phyloP scores from a whole-genome alignment of 75 land plant species.

The Adiantum capillusveneris region DNA sequence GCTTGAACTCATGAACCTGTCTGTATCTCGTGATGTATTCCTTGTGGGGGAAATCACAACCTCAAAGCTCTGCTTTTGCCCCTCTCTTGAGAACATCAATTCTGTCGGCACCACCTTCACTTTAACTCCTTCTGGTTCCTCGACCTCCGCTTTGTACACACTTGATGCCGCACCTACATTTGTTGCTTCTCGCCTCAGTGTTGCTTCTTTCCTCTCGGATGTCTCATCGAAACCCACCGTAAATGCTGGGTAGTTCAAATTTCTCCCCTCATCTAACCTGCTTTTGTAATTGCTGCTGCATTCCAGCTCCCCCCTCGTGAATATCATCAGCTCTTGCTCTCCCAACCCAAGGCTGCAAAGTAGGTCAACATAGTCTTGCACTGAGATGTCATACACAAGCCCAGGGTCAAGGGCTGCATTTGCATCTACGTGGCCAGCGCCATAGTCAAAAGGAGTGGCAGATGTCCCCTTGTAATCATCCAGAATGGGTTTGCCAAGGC shows the following conservation, averaged over 20 bases:
- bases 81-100: slow-evolving; percentile 40
- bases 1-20: no score
- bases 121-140: slow-evolving; percentile 33
- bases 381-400: slow-evolving; percentile 58
- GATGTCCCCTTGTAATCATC: slow-evolving; percentile 50
- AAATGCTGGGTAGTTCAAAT: slow-evolving; percentile 82
- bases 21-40: no score
- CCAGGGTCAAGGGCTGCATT: slow-evolving; percentile 57
- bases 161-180: slow-evolving; percentile 67
- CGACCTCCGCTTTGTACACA: slow-evolving; percentile 35
- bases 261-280: slow-evolving; percentile 23
- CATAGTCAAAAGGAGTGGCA: slow-evolving; percentile 58
- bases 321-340: slow-evolving; percentile 17
- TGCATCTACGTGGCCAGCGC: slow-evolving; percentile 58
- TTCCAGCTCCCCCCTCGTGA: slow-evolving; percentile 14
- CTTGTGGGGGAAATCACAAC: no score
- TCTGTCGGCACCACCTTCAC: slow-evolving; percentile 50
- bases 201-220: slow-evolving; percentile 7
- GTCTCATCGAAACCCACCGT: slow-evolving; percentile 41
- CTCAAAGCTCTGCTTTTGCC: no score
- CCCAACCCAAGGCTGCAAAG: slow-evolving; percentile 64
- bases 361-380: slow-evolving; percentile 58
- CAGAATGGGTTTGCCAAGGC: slow-evolving; percentile 20
- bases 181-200: slow-evolving; percentile 54
- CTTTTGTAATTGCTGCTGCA: background rate